Evolutionary conservation across 2,329 filamentous ascomycete genomes (phyloP), one percentile per base, ranked within the genome.

Genomic region (Septoria linicola): DNA sequence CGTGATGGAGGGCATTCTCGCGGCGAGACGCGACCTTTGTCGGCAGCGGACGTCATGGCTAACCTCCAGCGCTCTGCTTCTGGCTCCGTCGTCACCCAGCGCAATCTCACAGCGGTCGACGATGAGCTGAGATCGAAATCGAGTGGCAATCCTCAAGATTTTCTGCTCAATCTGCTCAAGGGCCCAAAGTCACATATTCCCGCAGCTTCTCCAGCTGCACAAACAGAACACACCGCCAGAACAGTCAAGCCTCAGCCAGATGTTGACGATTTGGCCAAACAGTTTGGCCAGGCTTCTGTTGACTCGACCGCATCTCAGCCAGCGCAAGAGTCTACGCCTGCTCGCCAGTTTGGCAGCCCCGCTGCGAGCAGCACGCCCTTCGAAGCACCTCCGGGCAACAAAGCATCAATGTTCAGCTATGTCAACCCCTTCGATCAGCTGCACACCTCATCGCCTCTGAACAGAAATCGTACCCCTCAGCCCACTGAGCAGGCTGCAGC

Each of bases 111-210:
- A 10, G 64, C 68, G 23, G 35, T 53, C 2, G 46, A 43, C 54
- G 51, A 67, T 63, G 23, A 59, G 66, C 25, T 61, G 62, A 40
- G 65, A 62, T 50, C 50, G 44, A 60, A 41, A 34, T 55, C 48
- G 19, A 58, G 37, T 51, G 56, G 37, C 60, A 68, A 51, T 53
- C 63, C n/a, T 3, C 88, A 95, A 70, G 85, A 92, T 58, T 88
- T 93, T 66, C 77, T 99, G 41, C 82, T 97, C 56, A 87, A 89
- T 62, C 77, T 97, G 52, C 80, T 99, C 58, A 93, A 90, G 65
- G 84, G 87, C 41, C 84, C 70, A 11, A 64, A 62, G 27, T 27
- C 49, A 30, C 69, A 70, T 53, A 31, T 45, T 66, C 69, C 57
- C 65, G 70, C 63, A 70, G 72, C 46, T 8, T 53, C 54, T 23